phyloP scores from a whole-genome alignment of 495 filamentous ascomycete genomes.

The Patellaria atrata region DNA sequence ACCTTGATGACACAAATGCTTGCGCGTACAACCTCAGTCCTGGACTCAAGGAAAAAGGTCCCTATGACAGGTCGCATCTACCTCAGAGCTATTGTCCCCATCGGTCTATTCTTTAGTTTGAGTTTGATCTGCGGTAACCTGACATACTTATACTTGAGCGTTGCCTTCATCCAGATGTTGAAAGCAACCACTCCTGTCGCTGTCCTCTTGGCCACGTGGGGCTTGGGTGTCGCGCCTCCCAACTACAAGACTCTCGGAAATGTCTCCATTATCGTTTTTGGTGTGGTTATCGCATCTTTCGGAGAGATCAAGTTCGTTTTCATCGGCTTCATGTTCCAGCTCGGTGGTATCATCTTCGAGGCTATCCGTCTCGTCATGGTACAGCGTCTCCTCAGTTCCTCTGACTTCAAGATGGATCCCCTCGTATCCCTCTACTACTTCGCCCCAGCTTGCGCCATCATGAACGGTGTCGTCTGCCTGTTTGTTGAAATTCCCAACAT shows the following conservation, averaged over 20 bases:
- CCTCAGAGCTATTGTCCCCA: constrained; percentile 79
- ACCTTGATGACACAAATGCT: constrained; percentile 83
- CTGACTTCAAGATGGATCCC: constrained; percentile 96
- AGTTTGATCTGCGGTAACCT: constrained; percentile 90
- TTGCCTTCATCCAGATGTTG: constrained; percentile 96
- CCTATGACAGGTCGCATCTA: constrained; percentile 92
- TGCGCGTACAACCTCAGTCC: constrained; percentile 66
- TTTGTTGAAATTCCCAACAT: constrained; percentile 63
- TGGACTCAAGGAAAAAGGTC: constrained; percentile 79
- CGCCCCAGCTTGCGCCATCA: constrained; percentile 77
- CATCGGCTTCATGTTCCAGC: constrained; percentile 76
- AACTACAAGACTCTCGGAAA: constrained; percentile 72
- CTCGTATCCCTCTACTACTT: constrained; percentile 95
- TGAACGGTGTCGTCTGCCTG: constrained; percentile 70
- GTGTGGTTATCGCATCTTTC: constrained; percentile 78
- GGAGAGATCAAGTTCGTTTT: constrained; percentile 87
- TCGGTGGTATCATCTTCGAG: constrained; percentile 74
- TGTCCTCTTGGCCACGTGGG: constrained; percentile 74
- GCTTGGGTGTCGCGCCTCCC: constrained; percentile 58
- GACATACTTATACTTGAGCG: constrained; percentile 82
- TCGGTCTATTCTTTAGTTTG: constrained; percentile 84
- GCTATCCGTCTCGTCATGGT: constrained; percentile 86
- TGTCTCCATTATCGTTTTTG: constrained; percentile 76
- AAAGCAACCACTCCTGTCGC: constrained; percentile 92
- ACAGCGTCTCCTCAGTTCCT: constrained; percentile 70